Evolutionary conservation across 768 basidiomycete species (phyloP).

Genomic region (Termitomyces sp.): DNA sequence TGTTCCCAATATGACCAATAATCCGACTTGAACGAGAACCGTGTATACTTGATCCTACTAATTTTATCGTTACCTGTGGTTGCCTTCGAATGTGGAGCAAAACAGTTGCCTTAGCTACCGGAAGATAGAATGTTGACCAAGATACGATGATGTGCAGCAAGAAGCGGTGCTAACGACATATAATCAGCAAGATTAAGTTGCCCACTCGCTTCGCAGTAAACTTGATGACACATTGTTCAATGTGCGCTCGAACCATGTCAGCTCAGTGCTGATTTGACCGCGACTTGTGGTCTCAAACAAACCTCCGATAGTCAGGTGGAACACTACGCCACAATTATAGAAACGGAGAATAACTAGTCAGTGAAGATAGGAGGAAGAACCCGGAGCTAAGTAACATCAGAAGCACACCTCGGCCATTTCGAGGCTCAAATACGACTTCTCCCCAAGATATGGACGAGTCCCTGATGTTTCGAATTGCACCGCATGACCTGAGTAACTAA

Average conservation of each 20-base stretch:
- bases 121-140: too few species aligned
- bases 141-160: background rate
- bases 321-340: background rate
- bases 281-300: background rate
- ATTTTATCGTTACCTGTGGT: background rate
- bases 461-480: background rate
- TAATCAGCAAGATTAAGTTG: background rate
- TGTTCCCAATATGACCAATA: background rate
- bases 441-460: background rate
- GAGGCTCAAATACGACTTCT: background rate
- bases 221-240: background rate
- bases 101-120: background rate
- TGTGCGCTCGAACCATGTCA: background rate
- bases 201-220: background rate
- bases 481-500: background rate
- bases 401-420: background rate
- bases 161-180: background rate
- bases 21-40: too few species aligned
- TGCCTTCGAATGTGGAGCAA: background rate
- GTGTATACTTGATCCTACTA: background rate
- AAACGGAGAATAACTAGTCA: background rate
- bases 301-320: background rate
- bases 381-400: background rate
- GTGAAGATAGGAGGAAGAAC: background rate
- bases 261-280: background rate